Base-by-base conservation (phyloP, 2,329 filamentous ascomycete species). In the Fusarium aywerte region DNA sequence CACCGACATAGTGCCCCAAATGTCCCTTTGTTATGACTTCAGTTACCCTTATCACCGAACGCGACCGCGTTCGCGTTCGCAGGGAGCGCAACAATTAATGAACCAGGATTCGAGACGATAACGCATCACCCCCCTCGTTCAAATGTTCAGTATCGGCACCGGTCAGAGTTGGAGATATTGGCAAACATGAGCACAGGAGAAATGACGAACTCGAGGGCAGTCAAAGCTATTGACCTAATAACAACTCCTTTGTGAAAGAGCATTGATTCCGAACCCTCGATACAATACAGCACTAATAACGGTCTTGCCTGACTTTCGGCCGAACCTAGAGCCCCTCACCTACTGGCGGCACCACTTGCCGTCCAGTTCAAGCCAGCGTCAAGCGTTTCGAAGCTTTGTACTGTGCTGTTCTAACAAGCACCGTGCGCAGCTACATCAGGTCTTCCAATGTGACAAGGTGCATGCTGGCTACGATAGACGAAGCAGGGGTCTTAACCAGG, bases 11-110 rank as follows among this genome's bases (percentile, higher is more conserved):
- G 29, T n/a, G 43, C 58, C 56, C 65, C 65, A 58, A 49, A 23
- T 13, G 60, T 54, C 65, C 65, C 65, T 68, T 68, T 68, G 66
- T 69, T 68, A 59, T 69, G 62, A 47, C 52, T 45, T 53, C 48
- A 59, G 31, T 49, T 45, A 21, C 65, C 65, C 65, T 69, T 62
- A 51, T 47, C 31, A 35, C 32, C 33, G 9, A 47, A 31, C 65
- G 51, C 52, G 57, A 55, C 27, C 38, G 27, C 36, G 55, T 61
- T 53, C 61, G 51, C 27, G 65, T 58, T 69, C 29, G 20, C 39
- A 58, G 57, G 66, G 60, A 65, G 62, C 44, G 27, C 7, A 23
- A 25, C 35, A 40, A 20, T 45, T 56, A 38, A 67, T 39, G 35
- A 59, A 31, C 44, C 40, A 60, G 43, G 52, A 64, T 27, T 25